These are phyloP conservation scores for Xylariaceae sp. DNA, from an alignment of 2,329 filamentous ascomycete genomes.

Conservation along the genomic window DNA sequence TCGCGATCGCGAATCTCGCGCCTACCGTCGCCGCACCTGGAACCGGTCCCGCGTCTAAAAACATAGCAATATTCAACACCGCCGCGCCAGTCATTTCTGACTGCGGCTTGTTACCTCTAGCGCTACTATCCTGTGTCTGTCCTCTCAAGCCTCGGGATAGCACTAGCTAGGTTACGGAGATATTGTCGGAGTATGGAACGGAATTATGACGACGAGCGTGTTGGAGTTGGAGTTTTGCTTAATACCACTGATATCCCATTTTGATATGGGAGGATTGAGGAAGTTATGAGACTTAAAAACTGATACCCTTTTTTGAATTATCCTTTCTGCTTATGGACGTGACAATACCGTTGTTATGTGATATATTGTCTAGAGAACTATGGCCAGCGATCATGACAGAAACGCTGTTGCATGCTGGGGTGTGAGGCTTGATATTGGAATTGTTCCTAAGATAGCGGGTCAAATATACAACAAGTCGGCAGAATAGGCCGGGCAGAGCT, in stretches of 20 bases:
- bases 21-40: slow-evolving; percentile 41
- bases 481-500: no score
- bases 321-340: neutral
- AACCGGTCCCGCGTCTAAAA: slow-evolving; percentile 37
- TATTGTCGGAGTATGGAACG: neutral
- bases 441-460: no score
- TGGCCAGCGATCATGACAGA: no score
- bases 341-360: no score
- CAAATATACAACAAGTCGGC: no score
- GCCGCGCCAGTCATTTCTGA: neutral
- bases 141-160: neutral
- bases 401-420: no score
- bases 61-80: neutral
- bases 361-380: no score
- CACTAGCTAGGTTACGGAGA: no score
- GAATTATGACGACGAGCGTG: neutral
- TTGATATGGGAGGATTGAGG: neutral
- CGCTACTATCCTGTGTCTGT: neutral
- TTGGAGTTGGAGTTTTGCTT: neutral
- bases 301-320: slow-evolving; percentile 22
- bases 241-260: neutral
- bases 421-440: no score
- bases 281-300: slow-evolving; percentile 7
- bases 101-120: neutral
- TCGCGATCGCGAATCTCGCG: slow-evolving; percentile 46